Evolutionary conservation across 176 grass and related monocot species (phyloP).

Genomic region (Oryza longistaminata): DNA sequence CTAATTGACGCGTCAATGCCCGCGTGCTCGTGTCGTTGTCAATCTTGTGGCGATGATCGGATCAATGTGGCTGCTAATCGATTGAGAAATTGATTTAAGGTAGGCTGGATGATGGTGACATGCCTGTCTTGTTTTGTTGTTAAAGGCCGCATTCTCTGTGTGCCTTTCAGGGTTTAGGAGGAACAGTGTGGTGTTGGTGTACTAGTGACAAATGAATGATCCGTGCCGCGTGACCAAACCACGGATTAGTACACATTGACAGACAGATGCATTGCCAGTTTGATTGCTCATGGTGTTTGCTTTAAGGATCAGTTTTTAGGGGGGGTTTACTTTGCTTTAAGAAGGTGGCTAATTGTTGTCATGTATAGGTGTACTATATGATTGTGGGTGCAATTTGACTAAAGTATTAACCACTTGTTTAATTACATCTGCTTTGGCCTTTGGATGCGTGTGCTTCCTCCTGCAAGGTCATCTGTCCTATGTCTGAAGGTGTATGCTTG

Average conservation of each 20-base stretch:
- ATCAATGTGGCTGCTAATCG: background rate
- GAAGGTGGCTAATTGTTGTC: slow-evolving; percentile 9
- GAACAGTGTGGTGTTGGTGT: background rate
- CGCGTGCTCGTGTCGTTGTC: background rate
- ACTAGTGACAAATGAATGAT: background rate
- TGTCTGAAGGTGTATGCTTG: background rate
- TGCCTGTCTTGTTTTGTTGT: background rate
- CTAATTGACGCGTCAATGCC: background rate
- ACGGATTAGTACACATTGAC: background rate
- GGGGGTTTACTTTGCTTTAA: background rate
- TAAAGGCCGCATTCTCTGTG: background rate
- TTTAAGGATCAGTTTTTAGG: background rate
- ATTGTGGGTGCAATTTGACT: background rate
- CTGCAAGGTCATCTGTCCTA: background rate
- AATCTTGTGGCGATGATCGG: background rate
- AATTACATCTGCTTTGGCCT: background rate
- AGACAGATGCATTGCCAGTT: background rate
- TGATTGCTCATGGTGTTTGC: background rate
- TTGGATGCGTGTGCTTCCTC: slow-evolving; percentile 23
- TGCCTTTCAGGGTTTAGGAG: background rate
- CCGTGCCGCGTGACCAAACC: background rate
- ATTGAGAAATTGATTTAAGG: background rate
- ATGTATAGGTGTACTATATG: background rate
- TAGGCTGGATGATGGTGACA: background rate
- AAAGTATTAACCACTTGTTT: background rate